Evolutionary conservation across 257 asterid genomes (phyloP), one percentile per base, ranked within the genome.

Genomic region (Fraxinus quadrangulata): DNA sequence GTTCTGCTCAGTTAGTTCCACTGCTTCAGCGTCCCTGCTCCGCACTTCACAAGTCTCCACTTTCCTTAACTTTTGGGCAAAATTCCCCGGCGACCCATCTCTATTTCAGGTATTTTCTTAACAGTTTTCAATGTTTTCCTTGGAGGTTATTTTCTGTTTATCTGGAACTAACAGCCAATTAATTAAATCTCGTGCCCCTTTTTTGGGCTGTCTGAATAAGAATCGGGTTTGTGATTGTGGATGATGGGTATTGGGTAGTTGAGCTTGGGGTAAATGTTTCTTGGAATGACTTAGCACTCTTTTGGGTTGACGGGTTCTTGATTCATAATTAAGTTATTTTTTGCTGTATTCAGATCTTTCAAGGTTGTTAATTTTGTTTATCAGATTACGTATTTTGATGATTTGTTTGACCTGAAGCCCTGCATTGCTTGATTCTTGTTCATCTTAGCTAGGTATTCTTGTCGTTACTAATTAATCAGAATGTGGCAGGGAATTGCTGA

Each of bases 21-120:
- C 31, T 78, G 42, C 74, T 77, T 81, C 82, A 67, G 31, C 87
- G 84, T 75, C 75, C 81, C 79, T 78, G 70, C 72, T 63, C 75
- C 82, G 79, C 71, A 61, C 26, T 14, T 67, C 81, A 6, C 17
- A 33, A 78, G 59, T 40, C 75, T 10, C 47, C 72, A 71, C n/a
- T 76, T 73, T 21, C 71, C 65, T 2, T 39, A 19, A 31, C 74
- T 70, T 79, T 73, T 26, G 56, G 1, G 73, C 79, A 1, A 51
- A 36, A 33, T 78, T 70, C 13, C 1, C 54, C 21, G 23, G 42
- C 3, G 34, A 24, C 71, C 72, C 78, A 28, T 72, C 79, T 75
- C 54, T 30, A 80, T 73, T 66, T 76, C 26, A 82, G 87, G 90
- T 84, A 76, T 1, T 7, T 37, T 37, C 42, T 37, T 37, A 3